A percentile compares a stretch with the other conserved stretches of the same genome.
Evolutionary conservation across 2,329 filamentous ascomycete genomes (phyloP).

Genomic region (Fonsecaea multimorphosa): DNA sequence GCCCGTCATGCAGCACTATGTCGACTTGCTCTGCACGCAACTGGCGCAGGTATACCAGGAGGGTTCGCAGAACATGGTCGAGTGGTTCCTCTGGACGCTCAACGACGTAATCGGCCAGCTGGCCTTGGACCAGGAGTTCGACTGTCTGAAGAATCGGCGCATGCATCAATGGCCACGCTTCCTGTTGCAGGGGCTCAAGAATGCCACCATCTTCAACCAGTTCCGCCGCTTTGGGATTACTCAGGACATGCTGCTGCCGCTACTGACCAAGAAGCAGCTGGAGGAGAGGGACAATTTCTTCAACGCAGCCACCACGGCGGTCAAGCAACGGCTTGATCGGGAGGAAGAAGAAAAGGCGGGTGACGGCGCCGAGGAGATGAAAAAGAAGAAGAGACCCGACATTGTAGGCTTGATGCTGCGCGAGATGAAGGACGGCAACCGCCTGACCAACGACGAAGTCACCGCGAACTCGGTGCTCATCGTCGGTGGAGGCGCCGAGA

Average conservation of each 20-base stretch:
- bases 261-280: slow-evolving; percentile 23
- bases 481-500: slow-evolving; percentile 75
- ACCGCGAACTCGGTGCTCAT: slow-evolving; percentile 50
- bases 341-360: slow-evolving; percentile 3
- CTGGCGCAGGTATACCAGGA: slow-evolving; percentile 9
- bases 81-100: slow-evolving; percentile 51
- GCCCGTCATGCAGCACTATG: slow-evolving; percentile 32
- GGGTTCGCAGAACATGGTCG: slow-evolving; percentile 27
- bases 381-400: slow-evolving; percentile 63
- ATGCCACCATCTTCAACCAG: slow-evolving; percentile 29
- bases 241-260: slow-evolving; percentile 10
- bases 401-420: slow-evolving; percentile 31
- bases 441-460: slow-evolving; percentile 71
- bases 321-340: slow-evolving; percentile 23
- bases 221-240: slow-evolving; percentile 26
- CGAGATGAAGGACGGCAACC: slow-evolving; percentile 55
- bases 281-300: slow-evolving; percentile 29
- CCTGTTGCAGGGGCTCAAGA: slow-evolving; percentile 43
- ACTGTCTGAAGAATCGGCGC: slow-evolving; percentile 41
- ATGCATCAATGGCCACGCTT: slow-evolving; percentile 43
- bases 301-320: slow-evolving; percentile 13
- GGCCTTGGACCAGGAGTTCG: slow-evolving; percentile 44
- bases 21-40: slow-evolving; percentile 25
- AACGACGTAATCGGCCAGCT: slow-evolving; percentile 49
- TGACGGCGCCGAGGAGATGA: slow-evolving; percentile 68